A percentile compares a stretch with the other conserved stretches of the same genome.
phyloP scores from a whole-genome alignment of 2,329 filamentous ascomycete species.

The Sclerotiophoma versabilis region DNA sequence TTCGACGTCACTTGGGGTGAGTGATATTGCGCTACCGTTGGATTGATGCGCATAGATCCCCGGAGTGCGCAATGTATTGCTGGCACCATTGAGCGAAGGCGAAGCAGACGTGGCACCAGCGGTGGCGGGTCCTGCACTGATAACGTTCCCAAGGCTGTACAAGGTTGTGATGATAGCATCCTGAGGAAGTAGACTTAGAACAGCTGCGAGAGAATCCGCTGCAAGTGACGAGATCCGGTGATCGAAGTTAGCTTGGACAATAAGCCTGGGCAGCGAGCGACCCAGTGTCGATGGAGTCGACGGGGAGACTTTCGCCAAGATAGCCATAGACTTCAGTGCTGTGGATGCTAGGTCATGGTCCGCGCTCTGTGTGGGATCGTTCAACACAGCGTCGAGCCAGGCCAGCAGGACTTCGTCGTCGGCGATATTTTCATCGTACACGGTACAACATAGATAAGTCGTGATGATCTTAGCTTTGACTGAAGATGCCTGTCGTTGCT shows the following conservation, averaged over 20 bases:
- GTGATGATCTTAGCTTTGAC: conserved; percentile 84
- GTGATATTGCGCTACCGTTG: conserved; percentile 78
- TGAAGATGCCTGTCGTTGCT: conserved; percentile 84
- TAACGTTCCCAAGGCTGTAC: conserved; percentile 93
- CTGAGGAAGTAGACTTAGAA: conserved; percentile 82
- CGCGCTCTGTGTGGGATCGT: conserved; percentile 81
- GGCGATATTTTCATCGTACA: conserved; percentile 81
- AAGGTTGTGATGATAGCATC: conserved; percentile 94
- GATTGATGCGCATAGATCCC: conserved; percentile 54
- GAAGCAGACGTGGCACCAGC: conserved; percentile 58
- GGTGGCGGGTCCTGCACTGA: conserved; percentile 72
- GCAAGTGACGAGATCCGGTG: conserved; percentile 75
- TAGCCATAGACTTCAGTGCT: conserved; percentile 80
- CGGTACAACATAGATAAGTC: conserved; percentile 83
- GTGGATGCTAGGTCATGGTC: conserved; percentile 78
- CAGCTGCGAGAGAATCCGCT: conserved; percentile 82
- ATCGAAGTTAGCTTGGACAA: conserved; percentile 81
- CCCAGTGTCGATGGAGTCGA: conserved; percentile 77
- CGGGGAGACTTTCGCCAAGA: conserved; percentile 78
- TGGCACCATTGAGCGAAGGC: conserved; percentile 56
- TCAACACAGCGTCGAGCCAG: conserved; percentile 85
- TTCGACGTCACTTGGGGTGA: conserved; percentile 77
- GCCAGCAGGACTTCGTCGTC: conserved; percentile 79
- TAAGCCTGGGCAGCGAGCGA: conserved; percentile 81
- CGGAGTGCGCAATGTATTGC: conserved; percentile 53